Evolutionary conservation across 768 basidiomycete species (phyloP), one percentile per base, ranked within the genome.

Genomic region (Phaeotremella skinneri): DNA sequence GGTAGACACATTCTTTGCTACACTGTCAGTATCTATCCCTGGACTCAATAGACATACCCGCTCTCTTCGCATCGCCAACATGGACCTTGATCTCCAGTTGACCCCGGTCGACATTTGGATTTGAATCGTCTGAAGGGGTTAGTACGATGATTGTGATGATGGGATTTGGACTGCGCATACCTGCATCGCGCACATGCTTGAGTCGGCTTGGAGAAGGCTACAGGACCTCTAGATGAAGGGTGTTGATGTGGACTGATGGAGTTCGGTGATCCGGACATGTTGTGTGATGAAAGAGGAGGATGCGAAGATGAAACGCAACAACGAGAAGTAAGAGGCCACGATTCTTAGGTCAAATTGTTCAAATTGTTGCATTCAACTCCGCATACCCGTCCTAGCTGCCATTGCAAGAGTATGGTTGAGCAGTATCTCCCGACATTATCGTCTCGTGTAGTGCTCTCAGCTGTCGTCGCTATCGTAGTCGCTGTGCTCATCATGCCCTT

Each of bases 401-500:
- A 39, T 14, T n/a, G 25, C 29, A 31, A 20, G 49, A 41, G 17
- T 34, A 50, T 43, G 56, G 29, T 56, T 17, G 14, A 7, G 14
- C n/a, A 11, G 30, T 27, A 37, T 30, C 42, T 7, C 1, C 17
- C 21, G 55, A 13, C 29, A 34, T 49, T 14, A 16, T 37, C 29
- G 42, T 47, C 20, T 13, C 25, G 20, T 6, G 6, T 49, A 23
- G 6, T 49, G 9, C 49, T 49, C 49, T 45, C 21, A 45, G 21
- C 23, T 14, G 6, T 37, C 9, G 34, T 37, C 34, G 34, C 49
- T 3, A 21, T 55, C 32, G 26, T 52, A 4, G 34, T 52, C 11
- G 9, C 45, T 11, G 34, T 53, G 14, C 3, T 59, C 48, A 45
- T 54, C 47, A 66, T 63, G 58, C 48, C 61, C 7, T 16, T 67